Evolutionary conservation across 345 rosid species (phyloP).

Genomic region (Camelina laxa): DNA sequence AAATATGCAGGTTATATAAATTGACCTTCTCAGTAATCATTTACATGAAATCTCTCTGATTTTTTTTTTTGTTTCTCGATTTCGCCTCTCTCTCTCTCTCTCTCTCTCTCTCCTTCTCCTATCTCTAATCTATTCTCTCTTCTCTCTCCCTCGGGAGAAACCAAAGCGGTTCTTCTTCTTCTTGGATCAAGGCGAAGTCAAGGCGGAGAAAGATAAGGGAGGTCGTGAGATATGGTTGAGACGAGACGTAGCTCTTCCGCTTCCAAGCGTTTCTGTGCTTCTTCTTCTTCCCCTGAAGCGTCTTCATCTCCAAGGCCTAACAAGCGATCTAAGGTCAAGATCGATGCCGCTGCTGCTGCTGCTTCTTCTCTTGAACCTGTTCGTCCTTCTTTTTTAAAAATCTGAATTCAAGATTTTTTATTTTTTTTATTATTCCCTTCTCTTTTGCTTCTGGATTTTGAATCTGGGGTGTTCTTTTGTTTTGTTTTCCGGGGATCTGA

Average conservation of each 20-base stretch:
- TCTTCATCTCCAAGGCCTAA: slow-evolving; percentile 55
- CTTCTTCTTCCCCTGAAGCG: slow-evolving; percentile 50
- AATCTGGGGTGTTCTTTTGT: slow-evolving; percentile 40
- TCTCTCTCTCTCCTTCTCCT: slow-evolving; percentile 25
- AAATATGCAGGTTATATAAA: slow-evolving; percentile 32
- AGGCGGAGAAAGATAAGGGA: slow-evolving; percentile 23
- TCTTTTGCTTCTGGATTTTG: slow-evolving; percentile 10
- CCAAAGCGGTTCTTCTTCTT: slow-evolving; percentile 38
- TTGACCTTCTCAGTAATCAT: slow-evolving; percentile 38
- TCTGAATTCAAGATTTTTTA: neutral
- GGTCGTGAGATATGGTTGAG: slow-evolving; percentile 70
- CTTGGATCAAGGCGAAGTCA: slow-evolving; percentile 57
- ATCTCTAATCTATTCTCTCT: slow-evolving; percentile 29
- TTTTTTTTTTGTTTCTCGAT: slow-evolving; percentile 1
- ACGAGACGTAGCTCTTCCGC: slow-evolving; percentile 91
- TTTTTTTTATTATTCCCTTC: neutral
- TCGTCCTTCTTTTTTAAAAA: neutral
- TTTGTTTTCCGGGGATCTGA: slow-evolving; percentile 14
- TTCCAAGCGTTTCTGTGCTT: slow-evolving; percentile 73
- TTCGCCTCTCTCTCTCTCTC: slow-evolving; percentile 26
- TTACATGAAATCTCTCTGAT: slow-evolving; percentile 43
- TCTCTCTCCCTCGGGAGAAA: slow-evolving; percentile 23
- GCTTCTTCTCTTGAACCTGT: slow-evolving; percentile 8
- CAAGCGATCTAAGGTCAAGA: slow-evolving; percentile 80
- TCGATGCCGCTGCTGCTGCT: slow-evolving; percentile 29